phyloP scores from a whole-genome alignment of 208 protist species.

The Angomonas desouzai region DNA sequence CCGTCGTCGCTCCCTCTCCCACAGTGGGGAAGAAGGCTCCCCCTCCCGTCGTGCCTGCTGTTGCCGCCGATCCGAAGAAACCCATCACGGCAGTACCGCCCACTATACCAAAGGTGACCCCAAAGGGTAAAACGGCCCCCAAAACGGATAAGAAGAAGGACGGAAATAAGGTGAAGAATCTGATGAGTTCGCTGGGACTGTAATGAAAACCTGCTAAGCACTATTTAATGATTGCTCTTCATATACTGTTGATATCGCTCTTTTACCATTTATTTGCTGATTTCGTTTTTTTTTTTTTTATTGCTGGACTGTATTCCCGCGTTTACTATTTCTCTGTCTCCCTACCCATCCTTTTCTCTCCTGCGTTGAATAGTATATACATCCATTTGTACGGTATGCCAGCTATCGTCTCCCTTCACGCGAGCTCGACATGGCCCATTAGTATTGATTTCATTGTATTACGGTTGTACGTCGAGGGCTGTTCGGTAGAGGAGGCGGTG shows the following conservation, averaged over 20 bases:
- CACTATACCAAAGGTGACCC: neutral
- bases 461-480: conserved; percentile 55
- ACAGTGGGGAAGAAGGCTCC: neutral
- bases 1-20: neutral
- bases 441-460: conserved; percentile 70
- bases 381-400: conserved; percentile 28
- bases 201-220: neutral
- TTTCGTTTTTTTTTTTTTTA: conserved; percentile 13
- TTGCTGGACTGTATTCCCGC: neutral
- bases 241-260: too few relatives aligned
- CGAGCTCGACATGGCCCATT: conserved; percentile 60
- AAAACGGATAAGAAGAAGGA: conserved; percentile 2
- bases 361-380: neutral
- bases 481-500: conserved; percentile 67
- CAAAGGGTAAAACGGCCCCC: neutral
- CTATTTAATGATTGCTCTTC: neutral
- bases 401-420: conserved; percentile 57
- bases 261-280: neutral
- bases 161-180: neutral
- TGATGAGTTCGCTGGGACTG: neutral
- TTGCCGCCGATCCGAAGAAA: too few relatives aligned
- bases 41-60: neutral
- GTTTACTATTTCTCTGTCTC: neutral
- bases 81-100: neutral
- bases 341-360: neutral